Conservation (phyloP, 805 yeast genomes). For the Millerago galiae region DNA sequence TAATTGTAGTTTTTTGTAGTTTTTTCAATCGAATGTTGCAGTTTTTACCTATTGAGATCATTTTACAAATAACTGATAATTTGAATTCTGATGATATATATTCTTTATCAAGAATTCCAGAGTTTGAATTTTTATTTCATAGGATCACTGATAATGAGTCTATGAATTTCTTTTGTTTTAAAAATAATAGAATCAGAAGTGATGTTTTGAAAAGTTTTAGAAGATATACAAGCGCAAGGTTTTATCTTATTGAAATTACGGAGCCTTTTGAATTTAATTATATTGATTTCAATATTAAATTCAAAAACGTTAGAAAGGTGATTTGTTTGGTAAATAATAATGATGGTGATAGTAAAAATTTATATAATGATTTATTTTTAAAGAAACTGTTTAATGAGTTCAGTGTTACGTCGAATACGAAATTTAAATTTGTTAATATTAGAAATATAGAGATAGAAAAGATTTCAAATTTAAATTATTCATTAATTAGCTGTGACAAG, state of each 20-base stretch:
- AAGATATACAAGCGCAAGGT: neutral
- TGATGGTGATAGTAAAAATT: neutral
- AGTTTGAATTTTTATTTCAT: conserved; percentile 1
- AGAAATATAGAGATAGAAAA: neutral
- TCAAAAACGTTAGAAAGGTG: conserved; percentile 2
- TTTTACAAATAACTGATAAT: neutral
- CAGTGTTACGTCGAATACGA: neutral
- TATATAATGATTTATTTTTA: neutral
- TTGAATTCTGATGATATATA: conserved; percentile 2
- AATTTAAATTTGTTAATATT: neutral
- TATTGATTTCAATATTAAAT: conserved; percentile 1
- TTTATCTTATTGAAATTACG: conserved; percentile 6
- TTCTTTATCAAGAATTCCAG: neutral
- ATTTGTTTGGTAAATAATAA: neutral
- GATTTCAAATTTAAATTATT: neutral
- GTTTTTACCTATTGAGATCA: conserved; percentile 1
- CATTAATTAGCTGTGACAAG: neutral
- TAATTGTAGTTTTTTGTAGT: too few relatives aligned
- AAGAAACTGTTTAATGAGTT: neutral
- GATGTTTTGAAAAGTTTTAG: neutral
- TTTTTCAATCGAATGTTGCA: neutral
- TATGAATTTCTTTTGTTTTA: neutral
- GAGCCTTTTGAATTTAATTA: neutral
- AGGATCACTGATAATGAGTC: conserved; percentile 1
- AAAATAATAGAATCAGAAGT: neutral